These are phyloP conservation scores for Pseudozyma tsukubaensis DNA, from an alignment of 1,284 basidiomycete species.

Conservation along the genomic window DNA sequence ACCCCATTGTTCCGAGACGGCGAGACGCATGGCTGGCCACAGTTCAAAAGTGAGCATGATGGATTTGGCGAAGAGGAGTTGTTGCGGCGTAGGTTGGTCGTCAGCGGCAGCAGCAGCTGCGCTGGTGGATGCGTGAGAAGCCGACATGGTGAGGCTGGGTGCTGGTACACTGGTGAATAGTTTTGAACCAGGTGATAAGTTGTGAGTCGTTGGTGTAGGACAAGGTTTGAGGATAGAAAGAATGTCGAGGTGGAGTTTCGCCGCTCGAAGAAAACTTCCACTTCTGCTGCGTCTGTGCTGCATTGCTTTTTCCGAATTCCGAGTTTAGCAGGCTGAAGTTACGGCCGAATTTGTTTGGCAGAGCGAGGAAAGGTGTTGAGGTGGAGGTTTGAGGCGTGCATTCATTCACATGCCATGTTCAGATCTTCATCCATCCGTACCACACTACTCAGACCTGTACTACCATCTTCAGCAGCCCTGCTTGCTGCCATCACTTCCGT, in stretches of 20 bases:
- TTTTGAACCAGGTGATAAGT: no score
- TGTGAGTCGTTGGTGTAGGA: no score
- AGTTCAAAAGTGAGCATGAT: conserved; percentile 60
- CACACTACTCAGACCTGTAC: neutral
- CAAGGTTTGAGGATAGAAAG: neutral
- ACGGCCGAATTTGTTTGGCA: conserved; percentile 13
- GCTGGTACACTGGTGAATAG: no score
- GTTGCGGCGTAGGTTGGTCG: conserved; percentile 49
- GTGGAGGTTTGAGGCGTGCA: conserved; percentile 28
- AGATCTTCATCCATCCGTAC: neutral
- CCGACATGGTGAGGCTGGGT: conserved; percentile 14
- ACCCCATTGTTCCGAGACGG: conserved; percentile 65
- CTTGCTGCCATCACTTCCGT: neutral
- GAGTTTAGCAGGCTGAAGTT: neutral
- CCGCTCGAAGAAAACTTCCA: conserved; percentile 3
- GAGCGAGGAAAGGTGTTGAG: conserved; percentile 16
- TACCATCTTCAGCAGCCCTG: neutral
- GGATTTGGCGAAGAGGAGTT: conserved; percentile 64
- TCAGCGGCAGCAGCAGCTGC: conserved; percentile 13
- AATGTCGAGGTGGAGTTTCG: conserved; percentile 2
- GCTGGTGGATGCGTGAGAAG: conserved; percentile 18
- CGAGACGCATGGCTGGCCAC: conserved; percentile 66
- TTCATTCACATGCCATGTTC: neutral
- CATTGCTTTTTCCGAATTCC: conserved; percentile 14
- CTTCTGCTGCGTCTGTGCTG: conserved; percentile 22